Evolutionary conservation across 192 early-diverging fungal species (phyloP).

Genomic region (Mortierella hygrophila): DNA sequence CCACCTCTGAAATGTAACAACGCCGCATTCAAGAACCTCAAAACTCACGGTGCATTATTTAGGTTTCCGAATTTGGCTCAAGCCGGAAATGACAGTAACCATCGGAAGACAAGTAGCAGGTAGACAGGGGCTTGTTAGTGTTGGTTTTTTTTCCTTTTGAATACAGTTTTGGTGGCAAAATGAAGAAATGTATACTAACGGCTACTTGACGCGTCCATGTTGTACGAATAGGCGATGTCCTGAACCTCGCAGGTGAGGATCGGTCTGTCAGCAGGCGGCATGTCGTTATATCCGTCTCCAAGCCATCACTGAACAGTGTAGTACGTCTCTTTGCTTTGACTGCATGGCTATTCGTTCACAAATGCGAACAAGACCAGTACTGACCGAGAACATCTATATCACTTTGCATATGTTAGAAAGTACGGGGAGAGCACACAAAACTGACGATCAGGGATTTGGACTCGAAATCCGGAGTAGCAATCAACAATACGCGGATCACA

Average conservation of each 20-base stretch:
- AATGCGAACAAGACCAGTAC: not conserved
- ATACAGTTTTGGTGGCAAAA: not conserved
- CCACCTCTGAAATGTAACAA: not conserved
- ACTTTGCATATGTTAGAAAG: conserved; percentile 11
- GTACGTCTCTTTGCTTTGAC: conserved; percentile 1
- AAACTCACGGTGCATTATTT: not conserved
- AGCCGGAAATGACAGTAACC: conserved; percentile 45
- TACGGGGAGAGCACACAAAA: conserved; percentile 25
- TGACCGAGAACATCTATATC: not conserved
- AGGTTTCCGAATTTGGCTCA: conserved; percentile 51
- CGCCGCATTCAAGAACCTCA: too few species aligned
- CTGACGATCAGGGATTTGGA: conserved; percentile 36
- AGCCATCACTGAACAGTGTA: conserved; percentile 36
- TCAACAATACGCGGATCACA: conserved; percentile 23
- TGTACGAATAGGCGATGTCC: conserved; percentile 20
- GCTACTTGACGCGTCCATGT: not conserved
- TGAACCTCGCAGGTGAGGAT: conserved; percentile 22
- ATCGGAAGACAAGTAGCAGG: conserved; percentile 29
- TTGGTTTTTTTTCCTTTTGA: not conserved
- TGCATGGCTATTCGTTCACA: not conserved
- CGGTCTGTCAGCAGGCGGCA: conserved; percentile 39
- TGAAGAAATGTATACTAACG: not conserved
- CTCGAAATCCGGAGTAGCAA: conserved; percentile 30
- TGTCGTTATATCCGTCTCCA: conserved; percentile 22
- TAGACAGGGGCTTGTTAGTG: not conserved